phyloP scores from a whole-genome alignment of 495 filamentous ascomycete species.

The Hypoxylon lenormandii region DNA sequence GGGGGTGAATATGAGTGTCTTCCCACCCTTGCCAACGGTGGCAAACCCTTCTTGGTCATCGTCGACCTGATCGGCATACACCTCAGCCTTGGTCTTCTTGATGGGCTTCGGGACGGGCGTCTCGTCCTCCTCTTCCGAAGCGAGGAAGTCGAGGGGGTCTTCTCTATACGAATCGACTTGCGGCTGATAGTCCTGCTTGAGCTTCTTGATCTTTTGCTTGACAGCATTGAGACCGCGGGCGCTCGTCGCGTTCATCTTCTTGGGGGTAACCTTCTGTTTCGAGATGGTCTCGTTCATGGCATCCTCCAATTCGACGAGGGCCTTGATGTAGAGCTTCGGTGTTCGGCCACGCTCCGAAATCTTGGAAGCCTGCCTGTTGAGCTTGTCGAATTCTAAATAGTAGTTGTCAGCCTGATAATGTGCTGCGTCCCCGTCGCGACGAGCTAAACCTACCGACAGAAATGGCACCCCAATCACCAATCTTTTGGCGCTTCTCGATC shows the following conservation, averaged over 20 bases:
- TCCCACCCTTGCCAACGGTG: constrained; percentile 86
- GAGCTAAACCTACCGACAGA: constrained; percentile 74
- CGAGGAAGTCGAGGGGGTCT: constrained; percentile 87
- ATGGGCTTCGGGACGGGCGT: constrained; percentile 56
- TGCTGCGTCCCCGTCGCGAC: background rate
- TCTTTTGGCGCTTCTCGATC: constrained; percentile 97
- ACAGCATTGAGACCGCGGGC: constrained; percentile 93
- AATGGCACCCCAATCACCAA: constrained; percentile 95
- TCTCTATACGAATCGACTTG: constrained; percentile 89
- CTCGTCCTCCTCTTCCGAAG: constrained; percentile 78
- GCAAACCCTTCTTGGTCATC: constrained; percentile 86
- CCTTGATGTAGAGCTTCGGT: constrained; percentile 91
- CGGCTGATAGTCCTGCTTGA: constrained; percentile 90
- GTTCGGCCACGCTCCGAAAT: constrained; percentile 77
- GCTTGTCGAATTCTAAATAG: constrained; percentile 88
- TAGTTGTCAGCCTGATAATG: constrained; percentile 9
- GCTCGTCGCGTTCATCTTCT: constrained; percentile 98
- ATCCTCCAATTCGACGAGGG: constrained; percentile 93
- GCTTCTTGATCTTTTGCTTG: constrained; percentile 97
- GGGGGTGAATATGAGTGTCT: constrained; percentile 86
- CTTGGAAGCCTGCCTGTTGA: constrained; percentile 89
- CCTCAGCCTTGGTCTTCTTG: constrained; percentile 63
- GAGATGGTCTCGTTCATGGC: constrained; percentile 91
- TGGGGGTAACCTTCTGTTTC: constrained; percentile 93
- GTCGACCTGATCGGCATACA: constrained; percentile 60